phyloP scores from a whole-genome alignment of 164 flowering plant species.

The Kingdonia uniflora region DNA sequence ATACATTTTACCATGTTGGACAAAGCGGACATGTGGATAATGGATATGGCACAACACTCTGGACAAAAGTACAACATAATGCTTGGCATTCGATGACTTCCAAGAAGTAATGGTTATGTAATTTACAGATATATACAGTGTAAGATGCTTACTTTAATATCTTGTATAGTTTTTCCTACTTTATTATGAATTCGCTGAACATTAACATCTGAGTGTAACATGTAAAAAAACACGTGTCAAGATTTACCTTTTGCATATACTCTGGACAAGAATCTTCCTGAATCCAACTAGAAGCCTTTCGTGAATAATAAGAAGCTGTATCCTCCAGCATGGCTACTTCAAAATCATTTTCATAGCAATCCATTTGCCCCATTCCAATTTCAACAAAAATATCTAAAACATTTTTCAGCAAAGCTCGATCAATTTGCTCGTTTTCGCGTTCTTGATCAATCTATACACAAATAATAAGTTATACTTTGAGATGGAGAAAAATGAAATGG shows the following conservation, averaged over 20 bases:
- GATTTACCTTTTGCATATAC: constrained; percentile 57
- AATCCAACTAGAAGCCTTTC: constrained; percentile 82
- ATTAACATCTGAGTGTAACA: too few relatives aligned
- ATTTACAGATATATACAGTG: too few relatives aligned
- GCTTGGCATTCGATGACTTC: too few relatives aligned
- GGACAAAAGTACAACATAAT: too few relatives aligned
- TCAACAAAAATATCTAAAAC: constrained; percentile 75
- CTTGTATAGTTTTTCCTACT: too few relatives aligned
- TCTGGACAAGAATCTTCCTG: constrained; percentile 79
- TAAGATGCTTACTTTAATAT: too few relatives aligned
- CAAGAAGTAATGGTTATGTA: too few relatives aligned
- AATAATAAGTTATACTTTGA: background rate
- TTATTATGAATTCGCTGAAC: too few relatives aligned
- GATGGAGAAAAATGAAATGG: background rate
- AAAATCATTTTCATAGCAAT: constrained; percentile 59
- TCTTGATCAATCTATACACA: constrained; percentile 20
- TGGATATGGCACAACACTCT: too few relatives aligned
- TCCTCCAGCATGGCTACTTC: constrained; percentile 56
- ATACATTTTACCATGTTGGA: too few relatives aligned
- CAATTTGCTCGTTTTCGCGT: constrained; percentile 50
- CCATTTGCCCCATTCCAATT: constrained; percentile 74
- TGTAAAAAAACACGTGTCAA: too few relatives aligned
- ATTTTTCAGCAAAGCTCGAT: constrained; percentile 67
- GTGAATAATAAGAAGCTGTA: constrained; percentile 67
- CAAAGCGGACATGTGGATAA: too few relatives aligned